Base-by-base conservation (phyloP, 2,329 filamentous ascomycete genomes). In the Sphaerostilbella broomeana region DNA sequence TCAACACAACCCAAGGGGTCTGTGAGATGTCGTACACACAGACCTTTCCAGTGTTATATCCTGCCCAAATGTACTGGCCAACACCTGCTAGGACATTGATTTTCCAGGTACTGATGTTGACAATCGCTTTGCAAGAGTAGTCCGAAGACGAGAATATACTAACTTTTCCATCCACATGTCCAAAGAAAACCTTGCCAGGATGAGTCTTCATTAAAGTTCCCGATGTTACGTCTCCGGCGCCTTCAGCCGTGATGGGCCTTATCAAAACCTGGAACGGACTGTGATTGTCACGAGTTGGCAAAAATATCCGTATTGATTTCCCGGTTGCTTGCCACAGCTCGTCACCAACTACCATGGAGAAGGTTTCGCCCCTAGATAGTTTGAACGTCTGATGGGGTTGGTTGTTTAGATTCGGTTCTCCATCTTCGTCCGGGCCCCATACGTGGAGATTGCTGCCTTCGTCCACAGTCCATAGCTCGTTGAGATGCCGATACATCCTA, bases 401-500 rank as follows among this genome's bases (percentile, higher is more conserved):
- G 41, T 79, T 77, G 40, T 79, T 75, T 20, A 97, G 63, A 45
- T 79, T 90, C 1, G 89, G 88, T 19, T 81, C 72, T 1, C 84
- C 81, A 5, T 76, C 76, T 31, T 63, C 63, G 51, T 88, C 85
- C 4, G 89, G 81, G 2, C 78, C 80, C 92, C 92, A 98, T 5
- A 97, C 76, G 49, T 87, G 80, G 11, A 98, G 66, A 31, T 84
- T 85, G 9, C 92, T 92, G 32, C 84, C 79, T 47, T 95, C 89
- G 57, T 97, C 92, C 33, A 98, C 61, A 0, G 89, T 89, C 92
- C 92, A 98, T 58, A 98, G 77, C 54, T 95, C 86, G 49, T 87
- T 86, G 46, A 79, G 82, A 59, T 94, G 84, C 26, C 92, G 79
- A 56, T 86, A 84, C 28, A 98, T 94, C 51, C 81, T 86, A 47